Base-by-base conservation (phyloP, 2,329 filamentous ascomycete species). In the Fusarium sp. region DNA sequence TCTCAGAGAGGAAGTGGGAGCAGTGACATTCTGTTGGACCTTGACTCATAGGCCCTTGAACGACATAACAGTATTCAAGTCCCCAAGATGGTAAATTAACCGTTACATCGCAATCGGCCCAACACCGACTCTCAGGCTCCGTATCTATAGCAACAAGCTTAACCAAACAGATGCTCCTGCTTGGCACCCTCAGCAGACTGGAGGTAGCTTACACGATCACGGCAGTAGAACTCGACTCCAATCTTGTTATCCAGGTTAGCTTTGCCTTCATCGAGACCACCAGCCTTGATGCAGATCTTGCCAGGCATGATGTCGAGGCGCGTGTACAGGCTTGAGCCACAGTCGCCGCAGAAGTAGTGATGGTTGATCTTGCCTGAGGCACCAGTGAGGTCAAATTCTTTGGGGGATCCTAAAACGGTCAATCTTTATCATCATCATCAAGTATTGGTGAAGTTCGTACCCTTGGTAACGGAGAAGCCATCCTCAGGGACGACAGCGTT, bases 281-380 rank as follows among this genome's bases (percentile, higher is more conserved):
- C 83, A 3, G 78, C 80, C 74, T 86, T 85, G 66, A 85, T 71
- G 57, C 76, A 76, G 9, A 77, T 76, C 61, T 79, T 71, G 17
- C 80, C 80, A 2, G 80, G 78, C 82, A 85, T 82, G 37, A 84
- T 46, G 25, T 84, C 83, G 23, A 84, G 73, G 67, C 81, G 76
- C 9, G 80, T 83, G 67, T 80, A 84, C 21, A 85, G 63, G 48
- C 77, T 75, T 2, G 77, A 81, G 15, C 83, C 83, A 63, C 83
- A 85, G 56, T 69, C 79, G 14, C 71, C 60, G 67, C 83, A 85
- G 75, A 85, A 85, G 73, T 78, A 84, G 66, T 84, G 82, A 61
- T 79, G 80, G 72, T 85, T 85, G 57, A 78, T 73, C 67, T 84
- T 85, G 27, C 83, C 83, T 0, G 79, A 81, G 32, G 69, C 77